These are phyloP conservation scores for Mortierella claussenii DNA, from an alignment of 192 early-diverging fungal genomes.

Conservation along the genomic window DNA sequence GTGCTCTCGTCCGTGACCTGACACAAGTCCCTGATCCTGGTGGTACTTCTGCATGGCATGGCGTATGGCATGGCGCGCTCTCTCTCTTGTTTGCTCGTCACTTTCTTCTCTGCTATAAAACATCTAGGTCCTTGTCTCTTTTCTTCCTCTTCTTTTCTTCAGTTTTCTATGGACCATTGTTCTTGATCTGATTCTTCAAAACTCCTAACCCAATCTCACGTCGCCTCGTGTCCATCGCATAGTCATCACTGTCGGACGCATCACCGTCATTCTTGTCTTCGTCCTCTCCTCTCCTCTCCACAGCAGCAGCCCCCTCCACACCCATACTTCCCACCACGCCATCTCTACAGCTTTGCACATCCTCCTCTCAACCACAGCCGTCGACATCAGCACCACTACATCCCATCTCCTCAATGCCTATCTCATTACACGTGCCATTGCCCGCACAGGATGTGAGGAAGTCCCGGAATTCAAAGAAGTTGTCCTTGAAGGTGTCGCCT, in stretches of 20 bases:
- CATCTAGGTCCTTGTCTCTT: background rate
- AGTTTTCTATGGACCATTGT: too few relatives aligned
- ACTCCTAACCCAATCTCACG: too few relatives aligned
- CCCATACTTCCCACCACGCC: slow-evolving; percentile 15
- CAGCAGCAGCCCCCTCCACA: background rate
- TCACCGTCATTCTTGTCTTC: too few relatives aligned
- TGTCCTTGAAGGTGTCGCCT: slow-evolving; percentile 37
- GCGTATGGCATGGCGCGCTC: too few relatives aligned
- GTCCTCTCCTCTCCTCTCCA: background rate
- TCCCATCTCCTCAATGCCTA: slow-evolving; percentile 3
- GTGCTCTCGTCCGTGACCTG: background rate
- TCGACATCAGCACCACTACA: slow-evolving; percentile 3
- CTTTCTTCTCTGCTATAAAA: too few relatives aligned
- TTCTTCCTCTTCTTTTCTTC: background rate
- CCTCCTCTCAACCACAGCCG: slow-evolving; percentile 5
- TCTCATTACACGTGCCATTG: slow-evolving; percentile 29
- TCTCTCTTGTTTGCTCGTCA: too few relatives aligned
- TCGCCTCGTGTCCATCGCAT: background rate
- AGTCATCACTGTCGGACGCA: background rate
- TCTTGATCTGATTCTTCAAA: too few relatives aligned
- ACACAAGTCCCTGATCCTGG: background rate
- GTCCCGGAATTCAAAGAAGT: slow-evolving; percentile 35
- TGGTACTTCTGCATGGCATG: too few relatives aligned
- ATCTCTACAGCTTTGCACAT: too few relatives aligned
- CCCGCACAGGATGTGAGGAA: slow-evolving; percentile 28